Percentiles rank a stretch among this genome's conserved stretches.
These are phyloP conservation scores for Aspergillus ibericus DNA, from an alignment of 2,329 filamentous ascomycete species.

Conservation along the genomic window DNA sequence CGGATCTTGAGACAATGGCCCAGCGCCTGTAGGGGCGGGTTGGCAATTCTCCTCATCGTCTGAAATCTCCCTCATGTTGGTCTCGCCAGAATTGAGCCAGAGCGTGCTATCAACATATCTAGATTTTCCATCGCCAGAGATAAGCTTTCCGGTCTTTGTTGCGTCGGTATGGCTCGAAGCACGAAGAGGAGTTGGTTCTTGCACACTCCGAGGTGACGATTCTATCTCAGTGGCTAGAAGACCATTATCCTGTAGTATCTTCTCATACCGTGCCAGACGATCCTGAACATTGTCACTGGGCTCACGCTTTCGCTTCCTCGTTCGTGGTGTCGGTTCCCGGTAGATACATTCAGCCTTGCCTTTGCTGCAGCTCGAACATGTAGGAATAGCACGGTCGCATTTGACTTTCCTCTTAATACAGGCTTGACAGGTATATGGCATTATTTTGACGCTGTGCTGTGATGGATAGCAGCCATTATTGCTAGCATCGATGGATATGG, in stretches of 20 bases:
- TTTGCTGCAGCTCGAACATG: constrained; percentile 38
- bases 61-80: constrained; percentile 25
- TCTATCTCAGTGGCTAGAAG: constrained; percentile 8
- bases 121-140: constrained; percentile 34
- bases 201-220: no score
- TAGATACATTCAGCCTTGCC: constrained; percentile 43
- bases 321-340: constrained; percentile 40
- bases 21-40: background rate
- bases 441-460: no score
- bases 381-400: constrained; percentile 37
- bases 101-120: constrained; percentile 45
- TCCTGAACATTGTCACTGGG: constrained; percentile 33
- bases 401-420: constrained; percentile 43
- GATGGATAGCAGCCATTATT: no score
- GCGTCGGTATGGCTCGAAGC: background rate
- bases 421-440: constrained; percentile 11
- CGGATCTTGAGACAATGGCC: background rate
- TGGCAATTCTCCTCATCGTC: constrained; percentile 18
- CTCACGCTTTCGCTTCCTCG: constrained; percentile 37
- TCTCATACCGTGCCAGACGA: constrained; percentile 43
- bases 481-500: no score
- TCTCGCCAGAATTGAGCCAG: constrained; percentile 25
- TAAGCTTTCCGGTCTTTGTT: constrained; percentile 1
- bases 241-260: constrained; percentile 36
- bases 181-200: no score